A percentile compares a stretch with the other conserved stretches of the same genome.
These are phyloP conservation scores for Diaporthe capsici DNA, from an alignment of 2,329 filamentous ascomycete species.

Conservation along the genomic window DNA sequence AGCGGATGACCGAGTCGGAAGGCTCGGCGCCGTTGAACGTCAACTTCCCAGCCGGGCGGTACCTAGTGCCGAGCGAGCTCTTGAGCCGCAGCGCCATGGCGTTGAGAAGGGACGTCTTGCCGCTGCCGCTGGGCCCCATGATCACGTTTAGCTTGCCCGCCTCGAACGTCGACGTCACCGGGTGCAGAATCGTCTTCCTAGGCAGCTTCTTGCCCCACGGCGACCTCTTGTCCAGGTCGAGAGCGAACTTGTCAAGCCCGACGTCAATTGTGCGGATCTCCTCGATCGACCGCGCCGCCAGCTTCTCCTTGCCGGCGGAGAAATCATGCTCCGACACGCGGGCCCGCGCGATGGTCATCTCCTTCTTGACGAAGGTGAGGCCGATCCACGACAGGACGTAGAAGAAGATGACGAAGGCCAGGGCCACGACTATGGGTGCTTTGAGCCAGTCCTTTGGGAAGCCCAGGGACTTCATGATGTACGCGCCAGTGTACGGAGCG, in stretches of 20 bases:
- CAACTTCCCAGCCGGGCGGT: slow-evolving; percentile 73
- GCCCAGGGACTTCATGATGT: slow-evolving; percentile 77
- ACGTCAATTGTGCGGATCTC: slow-evolving; percentile 75
- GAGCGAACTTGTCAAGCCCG: slow-evolving; percentile 72
- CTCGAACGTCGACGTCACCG: slow-evolving; percentile 76
- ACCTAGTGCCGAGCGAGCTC: slow-evolving; percentile 72
- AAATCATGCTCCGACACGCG: slow-evolving; percentile 71
- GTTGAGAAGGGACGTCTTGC: slow-evolving; percentile 82
- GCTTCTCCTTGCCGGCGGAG: slow-evolving; percentile 79
- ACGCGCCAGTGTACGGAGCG: slow-evolving; percentile 76
- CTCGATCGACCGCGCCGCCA: slow-evolving; percentile 66
- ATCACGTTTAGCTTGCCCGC: slow-evolving; percentile 81
- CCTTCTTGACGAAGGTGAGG: slow-evolving; percentile 74
- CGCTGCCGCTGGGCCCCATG: slow-evolving; percentile 84
- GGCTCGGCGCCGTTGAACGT: slow-evolving; percentile 79
- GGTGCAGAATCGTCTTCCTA: slow-evolving; percentile 74
- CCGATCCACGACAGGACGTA: slow-evolving; percentile 72
- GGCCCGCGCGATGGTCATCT: slow-evolving; percentile 78
- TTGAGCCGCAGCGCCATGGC: slow-evolving; percentile 78
- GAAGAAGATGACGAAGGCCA: slow-evolving; percentile 75
- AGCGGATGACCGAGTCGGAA: slow-evolving; percentile 77
- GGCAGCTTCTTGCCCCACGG: slow-evolving; percentile 65
- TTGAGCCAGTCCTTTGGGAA: slow-evolving; percentile 78
- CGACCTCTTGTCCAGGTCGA: slow-evolving; percentile 75
- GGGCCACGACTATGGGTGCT: slow-evolving; percentile 73